Conservation (phyloP, 2,329 filamentous ascomycete species). For the Xylaria arbuscula region DNA sequence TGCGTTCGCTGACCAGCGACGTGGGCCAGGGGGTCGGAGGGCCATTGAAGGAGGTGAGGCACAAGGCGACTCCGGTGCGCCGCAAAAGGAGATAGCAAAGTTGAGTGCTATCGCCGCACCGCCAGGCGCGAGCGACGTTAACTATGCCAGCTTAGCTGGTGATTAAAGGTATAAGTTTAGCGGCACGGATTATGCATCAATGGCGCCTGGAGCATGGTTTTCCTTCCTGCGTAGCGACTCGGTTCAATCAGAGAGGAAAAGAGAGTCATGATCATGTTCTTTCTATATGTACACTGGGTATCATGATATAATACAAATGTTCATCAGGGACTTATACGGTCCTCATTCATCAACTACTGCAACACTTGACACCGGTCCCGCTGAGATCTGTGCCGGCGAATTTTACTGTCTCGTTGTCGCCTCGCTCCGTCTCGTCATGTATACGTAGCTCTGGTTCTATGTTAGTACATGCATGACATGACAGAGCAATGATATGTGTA, state of each 20-base stretch:
- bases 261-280: slow-evolving; percentile 37
- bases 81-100: slow-evolving; percentile 50
- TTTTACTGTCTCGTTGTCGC: slow-evolving; percentile 93
- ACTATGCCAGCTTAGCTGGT: slow-evolving; percentile 87
- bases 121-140: slow-evolving; percentile 79
- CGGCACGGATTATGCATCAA: slow-evolving; percentile 42
- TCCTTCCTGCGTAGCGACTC: slow-evolving; percentile 32
- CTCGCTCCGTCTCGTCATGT: slow-evolving; percentile 89
- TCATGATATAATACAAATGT: slow-evolving; percentile 47
- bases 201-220: slow-evolving; percentile 47
- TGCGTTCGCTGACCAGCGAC: slow-evolving; percentile 59
- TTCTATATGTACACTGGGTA: slow-evolving; percentile 45
- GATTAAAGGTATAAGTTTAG: slow-evolving; percentile 63
- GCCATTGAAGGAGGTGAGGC: slow-evolving; percentile 49
- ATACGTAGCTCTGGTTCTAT: slow-evolving; percentile 77
- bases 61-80: slow-evolving; percentile 45
- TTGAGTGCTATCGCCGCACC: slow-evolving; percentile 73
- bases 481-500: not conserved
- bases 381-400: slow-evolving; percentile 56
- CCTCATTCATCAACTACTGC: slow-evolving; percentile 41
- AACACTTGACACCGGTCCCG: slow-evolving; percentile 43
- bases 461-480: slow-evolving; percentile 21
- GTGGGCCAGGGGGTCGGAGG: slow-evolving; percentile 50
- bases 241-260: slow-evolving; percentile 10
- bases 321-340: slow-evolving; percentile 14